Percentiles rank a stretch among this genome's conserved stretches.
Conservation (phyloP, 139 green algal species). For the Chlorella sp. region DNA sequence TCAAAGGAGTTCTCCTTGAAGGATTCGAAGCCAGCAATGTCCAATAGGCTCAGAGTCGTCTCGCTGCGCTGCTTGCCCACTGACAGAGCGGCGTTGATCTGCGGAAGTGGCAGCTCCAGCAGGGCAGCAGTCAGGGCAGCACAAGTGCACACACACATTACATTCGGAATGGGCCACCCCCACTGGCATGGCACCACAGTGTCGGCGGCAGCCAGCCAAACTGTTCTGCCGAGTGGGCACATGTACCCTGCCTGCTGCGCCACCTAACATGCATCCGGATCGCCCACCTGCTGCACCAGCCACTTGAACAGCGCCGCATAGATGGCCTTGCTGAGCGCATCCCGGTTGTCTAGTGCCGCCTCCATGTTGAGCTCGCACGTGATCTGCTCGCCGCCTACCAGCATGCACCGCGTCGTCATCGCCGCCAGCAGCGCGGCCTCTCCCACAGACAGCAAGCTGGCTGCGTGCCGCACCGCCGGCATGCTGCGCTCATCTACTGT, state of each 20-base stretch:
- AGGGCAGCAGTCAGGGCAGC: not conserved
- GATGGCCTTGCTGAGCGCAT: constrained; percentile 83
- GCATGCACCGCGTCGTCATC: constrained; percentile 64
- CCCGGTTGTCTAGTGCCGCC: constrained; percentile 67
- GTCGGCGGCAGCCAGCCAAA: not conserved
- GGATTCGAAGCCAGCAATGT: constrained; percentile 92
- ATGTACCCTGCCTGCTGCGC: too few relatives aligned
- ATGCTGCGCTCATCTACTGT: constrained; percentile 1
- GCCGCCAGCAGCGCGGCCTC: constrained; percentile 52
- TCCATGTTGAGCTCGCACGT: constrained; percentile 64
- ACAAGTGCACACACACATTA: not conserved
- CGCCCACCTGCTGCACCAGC: constrained; percentile 67
- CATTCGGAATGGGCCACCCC: not conserved
- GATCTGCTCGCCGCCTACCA: constrained; percentile 69
- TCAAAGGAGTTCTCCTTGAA: constrained; percentile 87
- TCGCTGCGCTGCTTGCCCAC: constrained; percentile 34
- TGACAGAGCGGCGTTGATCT: constrained; percentile 72
- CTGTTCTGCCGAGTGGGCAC: too few relatives aligned
- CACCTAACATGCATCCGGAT: too few relatives aligned
- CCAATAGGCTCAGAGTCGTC: constrained; percentile 72
- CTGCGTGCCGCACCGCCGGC: constrained; percentile 42
- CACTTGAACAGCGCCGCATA: constrained; percentile 80
- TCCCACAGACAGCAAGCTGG: constrained; percentile 58
- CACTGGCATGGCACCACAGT: not conserved
- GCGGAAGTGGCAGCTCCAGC: constrained; percentile 3